Evolutionary conservation across 2,329 filamentous ascomycete genomes (phyloP).

Genomic region (Cadophora sp.): DNA sequence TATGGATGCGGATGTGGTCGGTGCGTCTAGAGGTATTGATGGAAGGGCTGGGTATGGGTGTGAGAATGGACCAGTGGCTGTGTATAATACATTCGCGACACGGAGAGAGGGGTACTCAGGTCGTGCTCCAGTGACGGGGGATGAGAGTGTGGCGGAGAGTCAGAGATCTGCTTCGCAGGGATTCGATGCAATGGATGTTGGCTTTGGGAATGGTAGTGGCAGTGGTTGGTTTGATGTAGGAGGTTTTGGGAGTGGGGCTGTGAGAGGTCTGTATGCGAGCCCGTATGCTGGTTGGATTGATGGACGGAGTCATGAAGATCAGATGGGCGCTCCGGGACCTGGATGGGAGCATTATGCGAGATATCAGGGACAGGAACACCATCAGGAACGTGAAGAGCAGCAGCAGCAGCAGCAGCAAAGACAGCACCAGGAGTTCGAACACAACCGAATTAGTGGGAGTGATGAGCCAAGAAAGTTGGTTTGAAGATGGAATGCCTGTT

Average conservation of each 20-base stretch:
- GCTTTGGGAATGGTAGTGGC: neutral
- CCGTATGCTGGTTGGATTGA: conserved; percentile 19
- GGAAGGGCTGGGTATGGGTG: neutral
- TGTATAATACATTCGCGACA: neutral
- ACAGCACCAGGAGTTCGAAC: neutral
- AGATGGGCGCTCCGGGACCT: conserved; percentile 9
- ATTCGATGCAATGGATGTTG: neutral
- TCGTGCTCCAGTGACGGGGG: neutral
- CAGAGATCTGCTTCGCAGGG: neutral
- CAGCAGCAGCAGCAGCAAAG: neutral
- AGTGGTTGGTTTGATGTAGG: neutral
- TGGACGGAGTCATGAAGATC: neutral
- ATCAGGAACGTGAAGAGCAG: neutral
- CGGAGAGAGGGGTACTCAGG: neutral
- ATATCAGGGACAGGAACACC: neutral
- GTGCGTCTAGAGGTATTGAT: neutral
- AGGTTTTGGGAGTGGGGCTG: neutral
- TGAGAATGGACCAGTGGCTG: neutral
- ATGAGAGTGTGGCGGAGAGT: neutral
- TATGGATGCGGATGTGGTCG: neutral
- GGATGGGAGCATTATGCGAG: neutral
- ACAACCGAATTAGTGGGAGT: too few species aligned
- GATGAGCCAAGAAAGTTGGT: neutral
- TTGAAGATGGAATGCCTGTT: neutral
- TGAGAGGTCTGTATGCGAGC: conserved; percentile 4